These are phyloP conservation scores for Solanum tacnaense DNA, from an alignment of 257 asterid genomes.

Conservation along the genomic window DNA sequence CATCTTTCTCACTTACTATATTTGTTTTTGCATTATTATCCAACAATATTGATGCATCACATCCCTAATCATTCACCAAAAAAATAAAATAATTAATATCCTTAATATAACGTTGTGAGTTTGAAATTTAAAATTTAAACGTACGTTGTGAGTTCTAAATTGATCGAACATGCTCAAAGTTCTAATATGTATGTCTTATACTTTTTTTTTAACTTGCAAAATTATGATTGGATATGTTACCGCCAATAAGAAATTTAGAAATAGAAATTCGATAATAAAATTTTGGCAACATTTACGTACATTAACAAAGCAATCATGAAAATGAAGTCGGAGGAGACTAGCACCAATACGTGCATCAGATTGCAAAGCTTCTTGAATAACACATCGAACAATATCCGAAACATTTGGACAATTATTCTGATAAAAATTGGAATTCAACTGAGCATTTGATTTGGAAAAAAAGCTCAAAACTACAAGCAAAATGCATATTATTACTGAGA, in stretches of 20 bases:
- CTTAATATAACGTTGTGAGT: not conserved
- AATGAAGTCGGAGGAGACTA: conserved; percentile 52
- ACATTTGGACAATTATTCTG: conserved; percentile 25
- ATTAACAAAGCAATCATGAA: conserved; percentile 56
- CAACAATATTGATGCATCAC: conserved; percentile 51
- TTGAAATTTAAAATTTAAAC: not conserved
- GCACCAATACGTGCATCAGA: conserved; percentile 55
- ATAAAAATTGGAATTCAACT: conserved; percentile 34
- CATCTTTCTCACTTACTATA: conserved; percentile 46
- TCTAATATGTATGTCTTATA: not conserved
- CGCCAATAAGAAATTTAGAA: not conserved
- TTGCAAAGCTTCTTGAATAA: conserved; percentile 33
- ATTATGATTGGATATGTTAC: not conserved
- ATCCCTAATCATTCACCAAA: conserved; percentile 28
- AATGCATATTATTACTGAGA: not conserved
- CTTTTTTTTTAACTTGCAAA: not conserved
- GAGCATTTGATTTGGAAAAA: conserved; percentile 25
- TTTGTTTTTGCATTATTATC: conserved; percentile 28
- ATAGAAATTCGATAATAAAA: not conserved
- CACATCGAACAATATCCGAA: conserved; percentile 28
- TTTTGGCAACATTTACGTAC: not conserved
- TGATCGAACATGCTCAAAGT: not conserved
- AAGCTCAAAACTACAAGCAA: not conserved
- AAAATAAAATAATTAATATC: not conserved
- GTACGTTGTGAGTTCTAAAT: not conserved